Conservation (phyloP, 768 basidiomycete genomes). For the Tephrocybe sp. region DNA sequence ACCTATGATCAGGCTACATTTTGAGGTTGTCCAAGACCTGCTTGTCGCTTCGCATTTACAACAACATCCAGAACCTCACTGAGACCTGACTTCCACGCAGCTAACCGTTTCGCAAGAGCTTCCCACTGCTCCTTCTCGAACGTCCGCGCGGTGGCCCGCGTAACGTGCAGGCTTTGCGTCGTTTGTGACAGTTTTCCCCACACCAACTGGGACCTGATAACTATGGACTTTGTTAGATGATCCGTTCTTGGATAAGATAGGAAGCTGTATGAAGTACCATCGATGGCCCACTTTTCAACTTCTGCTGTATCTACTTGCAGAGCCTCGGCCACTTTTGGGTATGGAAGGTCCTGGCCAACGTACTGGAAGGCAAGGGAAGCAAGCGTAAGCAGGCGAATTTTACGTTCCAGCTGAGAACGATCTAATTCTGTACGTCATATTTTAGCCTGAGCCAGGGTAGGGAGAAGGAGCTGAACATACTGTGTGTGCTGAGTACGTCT, state of each 20-base stretch:
- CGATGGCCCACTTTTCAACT: constrained; percentile 88
- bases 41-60: constrained; percentile 50
- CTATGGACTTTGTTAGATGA: constrained; percentile 36
- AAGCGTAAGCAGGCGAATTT: constrained; percentile 77
- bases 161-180: constrained; percentile 69
- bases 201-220: constrained; percentile 77
- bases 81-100: constrained; percentile 78
- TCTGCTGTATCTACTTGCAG: constrained; percentile 63
- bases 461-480: constrained; percentile 39
- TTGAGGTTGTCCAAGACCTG: constrained; percentile 29
- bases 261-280: constrained; percentile 48
- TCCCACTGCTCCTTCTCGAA: constrained; percentile 85
- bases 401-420: constrained; percentile 61
- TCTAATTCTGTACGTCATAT: constrained; percentile 49
- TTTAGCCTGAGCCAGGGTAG: constrained; percentile 6
- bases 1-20: constrained; percentile 13
- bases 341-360: constrained; percentile 72
- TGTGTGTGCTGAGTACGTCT: constrained; percentile 50
- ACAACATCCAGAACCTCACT: constrained; percentile 72
- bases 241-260: background rate
- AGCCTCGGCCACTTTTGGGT: constrained; percentile 64
- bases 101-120: constrained; percentile 67
- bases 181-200: constrained; percentile 85
- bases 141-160: constrained; percentile 69
- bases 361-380: constrained; percentile 77